Base-by-base conservation (phyloP, 495 filamentous ascomycete genomes). In the Parachaetomium inaequale region DNA sequence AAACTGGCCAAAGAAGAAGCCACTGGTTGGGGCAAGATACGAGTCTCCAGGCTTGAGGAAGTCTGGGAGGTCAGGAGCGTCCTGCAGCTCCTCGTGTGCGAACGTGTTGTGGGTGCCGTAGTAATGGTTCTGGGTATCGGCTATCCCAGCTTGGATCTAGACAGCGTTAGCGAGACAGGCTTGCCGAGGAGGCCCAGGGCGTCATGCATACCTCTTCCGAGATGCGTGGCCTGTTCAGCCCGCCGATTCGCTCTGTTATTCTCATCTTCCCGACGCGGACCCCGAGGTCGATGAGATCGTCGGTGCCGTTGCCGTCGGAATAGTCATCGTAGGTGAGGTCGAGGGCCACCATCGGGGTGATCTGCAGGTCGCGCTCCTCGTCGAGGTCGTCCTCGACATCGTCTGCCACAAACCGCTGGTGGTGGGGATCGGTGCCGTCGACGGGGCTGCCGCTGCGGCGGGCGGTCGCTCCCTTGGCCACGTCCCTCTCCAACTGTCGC, bases 211-310 rank as follows among this genome's bases (percentile, higher is more conserved):
- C 83, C 79, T 90, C 87, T 74, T 89, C 85, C 3, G 81, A 76
- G 60, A 91, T 81, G 61, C 85, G 81, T 17, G 87, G 81, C 57
- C 79, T 72, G 49, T 78, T 82, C 51, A 84, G 70, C 1, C 80
- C 78, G 14, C 88, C 88, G 65, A 91, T 85, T 21, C 88, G 80
- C 67, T 91, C 88, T 1, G 84, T 89, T 38, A 92, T 85, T 55
- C 87, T 80, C 81, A 89, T 83, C 61, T 81, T 86, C 8, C 89
- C 88, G 57, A 91, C 76, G 61, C 81, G 79, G 49, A 91, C 80
- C 6, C 89, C 89, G 21, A 91, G 73, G 68, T 92, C 89, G 58
- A 86, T 77, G 17, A 89, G 69, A 54, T 90, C 86, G 62, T 87
- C 84, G 62, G 64, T 51, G 21, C 62, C 66, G 23, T 87, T 74